These are phyloP conservation scores for Fusarium virguliforme DNA, from an alignment of 2,329 filamentous ascomycete genomes.

Conservation along the genomic window DNA sequence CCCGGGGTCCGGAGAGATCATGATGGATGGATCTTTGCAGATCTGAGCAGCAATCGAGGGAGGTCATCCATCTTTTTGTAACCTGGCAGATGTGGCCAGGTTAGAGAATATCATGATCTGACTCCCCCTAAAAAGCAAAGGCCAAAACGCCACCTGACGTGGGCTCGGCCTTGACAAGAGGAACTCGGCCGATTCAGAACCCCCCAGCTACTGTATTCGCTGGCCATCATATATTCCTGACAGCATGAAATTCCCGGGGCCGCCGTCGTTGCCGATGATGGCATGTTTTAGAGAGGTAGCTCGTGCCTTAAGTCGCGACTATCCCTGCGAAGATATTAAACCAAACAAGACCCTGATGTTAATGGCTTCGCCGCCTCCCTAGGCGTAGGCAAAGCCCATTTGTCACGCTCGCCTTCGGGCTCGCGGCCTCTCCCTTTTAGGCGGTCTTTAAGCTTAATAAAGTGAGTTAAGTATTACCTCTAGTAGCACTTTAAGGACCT, in stretches of 20 bases:
- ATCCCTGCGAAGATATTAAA: not conserved
- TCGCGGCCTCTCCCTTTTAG: no score
- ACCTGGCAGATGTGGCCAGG: not conserved
- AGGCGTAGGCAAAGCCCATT: no score
- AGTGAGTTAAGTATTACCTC: no score
- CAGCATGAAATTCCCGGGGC: not conserved
- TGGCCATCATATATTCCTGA: not conserved
- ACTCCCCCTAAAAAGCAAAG: not conserved
- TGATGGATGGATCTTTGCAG: slow-evolving; percentile 1
- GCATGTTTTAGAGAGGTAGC: slow-evolving; percentile 4
- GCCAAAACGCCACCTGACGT: slow-evolving; percentile 7
- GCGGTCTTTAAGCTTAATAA: no score
- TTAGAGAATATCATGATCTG: slow-evolving; percentile 1
- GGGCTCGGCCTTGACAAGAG: not conserved
- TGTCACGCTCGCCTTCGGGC: no score
- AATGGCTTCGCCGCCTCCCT: no score
- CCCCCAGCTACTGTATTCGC: not conserved
- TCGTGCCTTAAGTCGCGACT: not conserved
- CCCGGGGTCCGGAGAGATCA: slow-evolving; percentile 23
- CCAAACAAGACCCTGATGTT: no score
- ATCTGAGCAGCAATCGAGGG: not conserved
- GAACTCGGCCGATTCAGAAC: slow-evolving; percentile 5
- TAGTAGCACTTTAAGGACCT: no score
- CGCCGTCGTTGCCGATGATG: not conserved
- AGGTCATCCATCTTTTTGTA: not conserved